Evolutionary conservation across 306 rosid genomes (phyloP).

Genomic region (Lagenaria siceraria): DNA sequence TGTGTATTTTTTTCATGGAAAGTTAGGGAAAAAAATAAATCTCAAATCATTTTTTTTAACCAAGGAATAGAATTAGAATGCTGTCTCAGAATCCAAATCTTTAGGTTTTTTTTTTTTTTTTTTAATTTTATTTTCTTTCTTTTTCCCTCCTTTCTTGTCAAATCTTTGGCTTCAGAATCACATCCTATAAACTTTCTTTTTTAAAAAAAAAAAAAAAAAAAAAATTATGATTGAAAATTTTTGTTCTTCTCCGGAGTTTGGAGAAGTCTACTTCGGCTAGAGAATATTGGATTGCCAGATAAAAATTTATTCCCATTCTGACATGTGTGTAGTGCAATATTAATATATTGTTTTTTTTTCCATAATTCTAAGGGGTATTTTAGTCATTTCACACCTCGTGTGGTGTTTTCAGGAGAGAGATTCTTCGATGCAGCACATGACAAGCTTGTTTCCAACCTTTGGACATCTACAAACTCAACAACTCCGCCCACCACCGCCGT

Average conservation of each 20-base stretch:
- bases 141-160: neutral
- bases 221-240: neutral
- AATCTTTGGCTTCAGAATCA: neutral
- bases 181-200: neutral
- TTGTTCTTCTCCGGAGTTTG: neutral
- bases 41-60: neutral
- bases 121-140: too few species aligned
- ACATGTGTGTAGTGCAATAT: neutral
- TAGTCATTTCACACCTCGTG: neutral
- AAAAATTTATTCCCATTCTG: neutral
- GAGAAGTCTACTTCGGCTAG: slow-evolving; percentile 3
- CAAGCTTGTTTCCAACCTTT: slow-evolving; percentile 51
- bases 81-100: neutral
- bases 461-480: slow-evolving; percentile 55
- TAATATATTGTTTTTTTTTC: neutral
- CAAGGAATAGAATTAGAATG: neutral
- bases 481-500: slow-evolving; percentile 53
- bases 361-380: neutral
- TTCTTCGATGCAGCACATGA: slow-evolving; percentile 60
- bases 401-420: slow-evolving; percentile 45
- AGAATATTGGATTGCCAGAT: slow-evolving; percentile 4
- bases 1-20: neutral
- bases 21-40: neutral
- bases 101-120: neutral
- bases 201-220: neutral